Base-by-base conservation (phyloP, 2,329 filamentous ascomycete species). In the Dothideomycetidae sp. region DNA sequence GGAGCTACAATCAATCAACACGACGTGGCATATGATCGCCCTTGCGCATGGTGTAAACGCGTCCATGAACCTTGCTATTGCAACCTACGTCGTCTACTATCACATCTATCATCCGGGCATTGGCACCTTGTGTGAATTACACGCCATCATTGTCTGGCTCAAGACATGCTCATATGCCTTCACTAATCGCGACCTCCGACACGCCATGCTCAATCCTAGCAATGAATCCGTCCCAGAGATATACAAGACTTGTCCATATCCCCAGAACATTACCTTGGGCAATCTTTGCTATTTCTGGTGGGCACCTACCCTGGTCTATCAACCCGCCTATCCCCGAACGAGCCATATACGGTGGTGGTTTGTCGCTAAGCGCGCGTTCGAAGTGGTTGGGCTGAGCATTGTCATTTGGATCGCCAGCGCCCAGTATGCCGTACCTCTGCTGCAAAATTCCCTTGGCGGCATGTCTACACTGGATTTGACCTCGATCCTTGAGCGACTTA, bases 211-310 rank as follows among this genome's bases (percentile, higher is more conserved):
- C 10, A 49, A 53, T 29, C 50, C 50, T 5, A 29, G 29, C 29
- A 38, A 34, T n/a, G 81, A 92, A 52, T 81, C 84, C 38, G 64
- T 94, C 3, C 90, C 90, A 1, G 76, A 82, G 26, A 67, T 96
- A 15, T 98, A 96, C 62, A 66, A 70, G 10, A 55, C 73, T 37
- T 93, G 85, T 50, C 82, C 88, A 0, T 98, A 98, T 55, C 90
- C 90, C 0, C 61, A 73, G 33, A 98, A 96, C 57, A 82, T 98
- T 57, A 93, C 85, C 3, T 69, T 94, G 48, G 62, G 68, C 35
- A 98, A 96, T 54, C 65, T 98, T 16, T 74, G 73, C 41, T 98
- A 96, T 61, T 98, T 98, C 58, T 96, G 90, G 88, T 88, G 86
- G 77, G 90, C 88, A 0, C 90, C 90, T 0, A 98, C 90, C 0